Base-by-base conservation (phyloP, 1,139 yeast species). In the Lodderomyces elongisporus region DNA sequence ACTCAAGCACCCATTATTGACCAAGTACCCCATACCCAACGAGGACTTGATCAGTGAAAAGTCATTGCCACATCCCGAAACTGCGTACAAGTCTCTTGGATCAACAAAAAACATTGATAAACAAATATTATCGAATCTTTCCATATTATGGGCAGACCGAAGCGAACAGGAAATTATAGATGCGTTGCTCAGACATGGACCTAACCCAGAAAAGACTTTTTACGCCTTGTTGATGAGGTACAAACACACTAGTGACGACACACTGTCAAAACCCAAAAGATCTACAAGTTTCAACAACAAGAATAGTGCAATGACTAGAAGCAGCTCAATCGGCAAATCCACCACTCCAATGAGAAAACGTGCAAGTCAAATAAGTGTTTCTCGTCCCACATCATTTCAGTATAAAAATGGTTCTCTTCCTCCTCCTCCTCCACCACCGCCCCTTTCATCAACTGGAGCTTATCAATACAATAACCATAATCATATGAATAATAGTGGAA, bases 101-200 rank as follows among this genome's bases (percentile, higher is more conserved):
- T 59, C 69, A 4, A 56, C 48, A n/a, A 65, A 62, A 40, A 68
- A 68, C 41, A 67, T 80, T 37, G 89, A 82, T 52, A 66, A 65
- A 32, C 80, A 76, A 38, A 81, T 83, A 33, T 55, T 83, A 44
- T 74, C 79, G 34, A 82, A 82, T 52, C 64, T 83, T 46, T 74
- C 81, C 28, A 82, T 82, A 25, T 63, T 83, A 45, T 83, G 89
- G 87, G 83, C 80, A 51, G 85, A 83, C 35, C 66, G 83, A 48
- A 67, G 79, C 10, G 66, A 74, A 43, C 56, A 64, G 21, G 80
- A 77, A 38, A 80, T 82, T 12, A 58, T 74, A 21, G 55, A 58
- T 25, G 73, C 77, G 46, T 60, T 82, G 32, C 66, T 75, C 44
- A 70, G 62, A 36, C 63, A 66, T 25, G 85, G 81, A 20, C 68